These are phyloP conservation scores for Ophiostoma perfectum DNA, from an alignment of 2,329 filamentous ascomycete genomes.

Conservation along the genomic window DNA sequence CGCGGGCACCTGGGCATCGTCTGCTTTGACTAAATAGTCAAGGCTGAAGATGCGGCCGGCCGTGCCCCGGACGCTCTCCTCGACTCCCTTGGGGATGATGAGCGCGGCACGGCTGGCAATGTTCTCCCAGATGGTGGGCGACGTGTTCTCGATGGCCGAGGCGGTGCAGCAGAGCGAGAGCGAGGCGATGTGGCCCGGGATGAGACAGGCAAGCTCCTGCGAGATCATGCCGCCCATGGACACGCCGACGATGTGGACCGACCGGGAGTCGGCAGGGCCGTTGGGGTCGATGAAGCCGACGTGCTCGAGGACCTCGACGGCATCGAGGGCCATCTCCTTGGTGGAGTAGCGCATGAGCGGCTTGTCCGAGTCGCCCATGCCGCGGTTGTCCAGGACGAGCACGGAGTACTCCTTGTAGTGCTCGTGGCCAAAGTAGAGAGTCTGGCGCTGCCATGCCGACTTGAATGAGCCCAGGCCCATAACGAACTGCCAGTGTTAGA, in stretches of 20 bases:
- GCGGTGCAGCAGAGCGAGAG: slow-evolving; percentile 59
- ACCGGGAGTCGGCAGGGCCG: slow-evolving; percentile 27
- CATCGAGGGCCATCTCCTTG: slow-evolving; percentile 75
- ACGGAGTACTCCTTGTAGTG: slow-evolving; percentile 62
- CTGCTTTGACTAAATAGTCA: slow-evolving; percentile 57
- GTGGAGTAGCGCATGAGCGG: slow-evolving; percentile 74
- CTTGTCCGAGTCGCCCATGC: slow-evolving; percentile 74
- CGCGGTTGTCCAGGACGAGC: slow-evolving; percentile 77
- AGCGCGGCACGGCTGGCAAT: slow-evolving; percentile 51
- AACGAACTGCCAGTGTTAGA: slow-evolving; percentile 48
- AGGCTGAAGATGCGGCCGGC: slow-evolving; percentile 61
- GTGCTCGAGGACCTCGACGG: slow-evolving; percentile 63
- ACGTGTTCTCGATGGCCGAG: slow-evolving; percentile 55
- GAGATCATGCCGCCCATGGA: slow-evolving; percentile 91
- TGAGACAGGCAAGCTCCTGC: slow-evolving; percentile 64
- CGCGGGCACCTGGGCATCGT: slow-evolving; percentile 48
- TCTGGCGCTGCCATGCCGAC: slow-evolving; percentile 76
- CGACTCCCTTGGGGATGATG: slow-evolving; percentile 64
- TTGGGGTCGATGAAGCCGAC: slow-evolving; percentile 48
- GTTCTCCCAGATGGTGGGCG: slow-evolving; percentile 56
- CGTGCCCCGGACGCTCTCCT: slow-evolving; percentile 59
- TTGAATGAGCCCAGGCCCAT: slow-evolving; percentile 70
- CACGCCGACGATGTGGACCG: slow-evolving; percentile 66
- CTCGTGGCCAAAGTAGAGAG: slow-evolving; percentile 72
- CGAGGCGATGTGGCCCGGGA: slow-evolving; percentile 49